Conservation (phyloP, 768 basidiomycete genomes). For the Calocera viscosa region DNA sequence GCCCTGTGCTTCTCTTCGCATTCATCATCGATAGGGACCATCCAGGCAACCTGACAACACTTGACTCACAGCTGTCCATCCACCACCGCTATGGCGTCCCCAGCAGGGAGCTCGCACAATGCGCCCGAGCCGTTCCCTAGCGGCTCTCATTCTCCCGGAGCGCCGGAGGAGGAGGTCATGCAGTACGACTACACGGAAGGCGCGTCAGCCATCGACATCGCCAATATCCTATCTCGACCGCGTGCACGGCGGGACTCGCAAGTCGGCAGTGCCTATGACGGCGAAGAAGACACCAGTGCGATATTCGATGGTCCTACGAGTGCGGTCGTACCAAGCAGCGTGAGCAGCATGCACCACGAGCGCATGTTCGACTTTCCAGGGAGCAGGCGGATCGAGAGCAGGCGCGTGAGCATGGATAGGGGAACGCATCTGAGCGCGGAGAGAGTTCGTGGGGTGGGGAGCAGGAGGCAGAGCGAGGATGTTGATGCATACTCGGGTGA, state of each 20-base stretch:
- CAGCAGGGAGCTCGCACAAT: neutral
- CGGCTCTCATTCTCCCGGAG: neutral
- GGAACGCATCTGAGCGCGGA: neutral
- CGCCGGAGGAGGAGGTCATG: neutral
- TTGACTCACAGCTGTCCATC: neutral
- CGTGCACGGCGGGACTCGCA: constrained; percentile 54
- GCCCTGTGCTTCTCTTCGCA: neutral
- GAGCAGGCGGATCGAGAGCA: neutral
- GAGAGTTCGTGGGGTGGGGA: neutral
- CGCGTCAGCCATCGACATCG: constrained; percentile 63
- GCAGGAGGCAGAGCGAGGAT: constrained; percentile 4
- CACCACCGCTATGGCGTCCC: neutral
- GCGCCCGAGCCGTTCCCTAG: neutral
- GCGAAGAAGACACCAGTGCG: constrained; percentile 30
- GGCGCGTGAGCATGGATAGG: neutral
- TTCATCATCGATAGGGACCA: constrained; percentile 1
- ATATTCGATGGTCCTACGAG: constrained; percentile 66
- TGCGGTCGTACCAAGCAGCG: constrained; percentile 59
- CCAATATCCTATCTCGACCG: constrained; percentile 35
- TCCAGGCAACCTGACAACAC: neutral
- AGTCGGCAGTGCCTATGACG: constrained; percentile 44
- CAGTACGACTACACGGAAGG: constrained; percentile 71
- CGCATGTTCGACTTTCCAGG: constrained; percentile 13
- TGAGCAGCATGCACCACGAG: constrained; percentile 60
- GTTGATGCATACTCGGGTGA: neutral